Percentiles rank a stretch among this genome's conserved stretches.
These are phyloP conservation scores for Candida caryicola DNA, from an alignment of 805 yeast genomes.

Conservation along the genomic window DNA sequence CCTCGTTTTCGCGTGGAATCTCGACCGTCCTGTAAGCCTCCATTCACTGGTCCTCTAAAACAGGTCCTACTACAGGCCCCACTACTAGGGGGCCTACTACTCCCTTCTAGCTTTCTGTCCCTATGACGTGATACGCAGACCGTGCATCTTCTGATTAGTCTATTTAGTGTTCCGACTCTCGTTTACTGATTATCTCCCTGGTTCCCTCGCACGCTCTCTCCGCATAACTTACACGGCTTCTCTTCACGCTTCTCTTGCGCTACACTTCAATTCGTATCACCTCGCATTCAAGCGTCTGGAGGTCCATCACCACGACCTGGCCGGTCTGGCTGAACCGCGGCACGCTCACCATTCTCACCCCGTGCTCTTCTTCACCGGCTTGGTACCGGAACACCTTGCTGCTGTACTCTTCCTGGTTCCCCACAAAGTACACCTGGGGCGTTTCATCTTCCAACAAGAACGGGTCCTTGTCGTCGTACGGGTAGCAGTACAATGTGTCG, in stretches of 20 bases:
- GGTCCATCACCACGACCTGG: conserved; percentile 59
- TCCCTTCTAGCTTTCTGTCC: too few species aligned
- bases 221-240: too few species aligned
- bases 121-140: too few species aligned
- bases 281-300: conserved; percentile 54
- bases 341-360: conserved; percentile 57
- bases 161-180: too few species aligned
- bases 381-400: conserved; percentile 24
- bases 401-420: conserved; percentile 71
- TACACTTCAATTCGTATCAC: conserved; percentile 34
- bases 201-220: background rate
- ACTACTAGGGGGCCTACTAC: too few species aligned
- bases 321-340: conserved; percentile 72
- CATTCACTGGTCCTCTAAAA: too few species aligned
- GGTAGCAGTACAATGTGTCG: conserved; percentile 89
- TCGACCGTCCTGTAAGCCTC: too few species aligned
- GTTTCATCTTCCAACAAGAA: conserved; percentile 65
- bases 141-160: too few species aligned
- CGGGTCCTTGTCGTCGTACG: conserved; percentile 75
- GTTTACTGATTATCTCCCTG: conserved; percentile 1
- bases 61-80: too few species aligned
- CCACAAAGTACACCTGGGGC: conserved; percentile 85
- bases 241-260: background rate
- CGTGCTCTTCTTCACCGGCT: conserved; percentile 31
- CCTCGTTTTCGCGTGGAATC: too few species aligned